phyloP scores from a whole-genome alignment of 1,284 basidiomycete genomes.

The Ustanciosporium gigantosporum region DNA sequence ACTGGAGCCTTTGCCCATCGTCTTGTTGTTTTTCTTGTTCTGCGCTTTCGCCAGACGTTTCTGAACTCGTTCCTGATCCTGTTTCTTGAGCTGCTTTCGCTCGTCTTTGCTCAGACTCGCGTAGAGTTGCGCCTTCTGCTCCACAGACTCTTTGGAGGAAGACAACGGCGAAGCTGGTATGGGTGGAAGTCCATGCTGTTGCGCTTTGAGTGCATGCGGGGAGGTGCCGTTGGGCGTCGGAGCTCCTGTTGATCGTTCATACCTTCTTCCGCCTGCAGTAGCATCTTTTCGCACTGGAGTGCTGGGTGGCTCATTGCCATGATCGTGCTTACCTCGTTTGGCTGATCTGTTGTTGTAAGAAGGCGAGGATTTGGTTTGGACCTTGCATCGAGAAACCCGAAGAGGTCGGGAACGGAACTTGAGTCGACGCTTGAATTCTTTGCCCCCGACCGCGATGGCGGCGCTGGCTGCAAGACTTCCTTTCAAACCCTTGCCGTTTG shows the following conservation, averaged over 20 bases:
- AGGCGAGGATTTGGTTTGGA: constrained; percentile 23
- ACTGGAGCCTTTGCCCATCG: neutral
- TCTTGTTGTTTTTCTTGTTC: constrained; percentile 26
- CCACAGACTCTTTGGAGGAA: constrained; percentile 5
- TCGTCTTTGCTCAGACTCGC: constrained; percentile 46
- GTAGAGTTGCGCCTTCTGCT: constrained; percentile 38
- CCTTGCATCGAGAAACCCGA: constrained; percentile 55
- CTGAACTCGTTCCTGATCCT: constrained; percentile 46
- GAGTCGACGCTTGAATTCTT: constrained; percentile 52
- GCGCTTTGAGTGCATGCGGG: constrained; percentile 10
- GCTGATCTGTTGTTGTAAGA: no score
- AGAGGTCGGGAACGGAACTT: constrained; percentile 54
- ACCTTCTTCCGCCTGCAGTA: constrained; percentile 1
- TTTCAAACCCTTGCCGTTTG: constrained; percentile 16
- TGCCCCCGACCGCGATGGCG: constrained; percentile 33
- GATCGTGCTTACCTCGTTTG: neutral
- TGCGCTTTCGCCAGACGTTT: constrained; percentile 54
- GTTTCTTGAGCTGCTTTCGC: constrained; percentile 47
- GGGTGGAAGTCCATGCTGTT: constrained; percentile 12
- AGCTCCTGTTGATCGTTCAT: constrained; percentile 48
- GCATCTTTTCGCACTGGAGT: constrained; percentile 21
- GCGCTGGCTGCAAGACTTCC: constrained; percentile 29
- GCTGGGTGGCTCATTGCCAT: constrained; percentile 4
- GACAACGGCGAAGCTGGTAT: constrained; percentile 6
- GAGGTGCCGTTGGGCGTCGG: constrained; percentile 57